Percentiles rank a stretch among this genome's conserved stretches.
Conservation (phyloP, 176 grass and related monocot species). For the Paspalum vaginatum region DNA sequence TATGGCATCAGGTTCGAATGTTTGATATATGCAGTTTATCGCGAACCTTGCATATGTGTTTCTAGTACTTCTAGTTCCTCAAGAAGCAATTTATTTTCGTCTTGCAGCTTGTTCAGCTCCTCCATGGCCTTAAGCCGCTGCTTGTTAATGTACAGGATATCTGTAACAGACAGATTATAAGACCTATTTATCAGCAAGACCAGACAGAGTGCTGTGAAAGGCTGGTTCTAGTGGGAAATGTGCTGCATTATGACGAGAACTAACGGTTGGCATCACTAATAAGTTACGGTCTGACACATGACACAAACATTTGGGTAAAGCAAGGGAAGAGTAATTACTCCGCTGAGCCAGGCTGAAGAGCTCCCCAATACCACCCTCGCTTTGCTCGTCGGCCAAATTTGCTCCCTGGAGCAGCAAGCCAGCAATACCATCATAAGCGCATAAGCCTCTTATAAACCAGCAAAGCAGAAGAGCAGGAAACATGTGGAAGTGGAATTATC, state of each 20-base stretch:
- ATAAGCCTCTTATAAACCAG: background rate
- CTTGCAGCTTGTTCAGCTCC: constrained; percentile 50
- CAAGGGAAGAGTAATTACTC: constrained; percentile 8
- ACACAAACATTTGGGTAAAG: background rate
- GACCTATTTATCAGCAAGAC: background rate
- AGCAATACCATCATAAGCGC: background rate
- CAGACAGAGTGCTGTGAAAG: background rate
- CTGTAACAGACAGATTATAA: constrained; percentile 25
- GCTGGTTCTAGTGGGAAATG: background rate
- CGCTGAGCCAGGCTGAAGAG: constrained; percentile 41
- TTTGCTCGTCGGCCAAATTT: background rate
- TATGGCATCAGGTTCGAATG: background rate
- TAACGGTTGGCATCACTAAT: background rate
- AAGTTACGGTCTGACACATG: too few relatives aligned
- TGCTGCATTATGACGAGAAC: background rate
- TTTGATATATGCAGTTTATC: background rate
- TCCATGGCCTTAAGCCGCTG: constrained; percentile 48
- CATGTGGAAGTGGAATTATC: background rate
- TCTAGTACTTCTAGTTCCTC: constrained; percentile 49
- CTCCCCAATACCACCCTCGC: constrained; percentile 27
- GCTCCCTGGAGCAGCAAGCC: constrained; percentile 22
- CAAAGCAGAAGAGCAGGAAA: background rate
- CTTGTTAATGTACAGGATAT: constrained; percentile 63
- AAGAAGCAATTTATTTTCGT: constrained; percentile 46
- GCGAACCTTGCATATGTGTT: constrained; percentile 24